phyloP scores from a whole-genome alignment of 1,139 yeast species.

The Geotrichum siamense region DNA sequence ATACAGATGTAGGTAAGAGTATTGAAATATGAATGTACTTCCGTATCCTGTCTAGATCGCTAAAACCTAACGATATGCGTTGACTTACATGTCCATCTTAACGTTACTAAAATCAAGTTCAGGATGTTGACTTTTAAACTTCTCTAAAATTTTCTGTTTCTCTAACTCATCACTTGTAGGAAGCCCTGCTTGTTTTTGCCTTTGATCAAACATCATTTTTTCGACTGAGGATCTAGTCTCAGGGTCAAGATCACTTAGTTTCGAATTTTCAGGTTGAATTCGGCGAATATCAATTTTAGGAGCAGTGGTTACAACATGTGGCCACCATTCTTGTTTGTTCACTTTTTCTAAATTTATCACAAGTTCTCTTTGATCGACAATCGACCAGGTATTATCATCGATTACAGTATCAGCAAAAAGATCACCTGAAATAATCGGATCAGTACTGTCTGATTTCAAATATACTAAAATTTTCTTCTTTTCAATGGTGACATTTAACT shows the following conservation, averaged over 20 bases:
- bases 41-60: too few relatives aligned
- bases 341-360: constrained; percentile 36
- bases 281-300: constrained; percentile 40
- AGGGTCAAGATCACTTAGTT: constrained; percentile 38
- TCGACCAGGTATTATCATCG: constrained; percentile 41
- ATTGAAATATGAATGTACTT: too few relatives aligned
- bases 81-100: constrained; percentile 16
- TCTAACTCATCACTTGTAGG: constrained; percentile 37
- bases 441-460: constrained; percentile 23
- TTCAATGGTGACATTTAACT: constrained; percentile 29
- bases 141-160: constrained; percentile 34
- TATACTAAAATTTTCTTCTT: constrained; percentile 27
- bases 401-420: constrained; percentile 33
- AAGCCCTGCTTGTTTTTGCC: constrained; percentile 36
- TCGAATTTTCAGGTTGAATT: constrained; percentile 39
- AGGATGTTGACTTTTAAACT: constrained; percentile 40
- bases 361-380: constrained; percentile 37
- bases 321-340: constrained; percentile 42
- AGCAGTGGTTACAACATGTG: constrained; percentile 39
- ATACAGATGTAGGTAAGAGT: too few relatives aligned
- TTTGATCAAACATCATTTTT: constrained; percentile 44
- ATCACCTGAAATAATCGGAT: constrained; percentile 32
- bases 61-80: too few relatives aligned
- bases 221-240: constrained; percentile 43
- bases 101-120: constrained; percentile 37